These are phyloP conservation scores for Ogataea sp. DNA, from an alignment of 805 yeast species.

Conservation along the genomic window DNA sequence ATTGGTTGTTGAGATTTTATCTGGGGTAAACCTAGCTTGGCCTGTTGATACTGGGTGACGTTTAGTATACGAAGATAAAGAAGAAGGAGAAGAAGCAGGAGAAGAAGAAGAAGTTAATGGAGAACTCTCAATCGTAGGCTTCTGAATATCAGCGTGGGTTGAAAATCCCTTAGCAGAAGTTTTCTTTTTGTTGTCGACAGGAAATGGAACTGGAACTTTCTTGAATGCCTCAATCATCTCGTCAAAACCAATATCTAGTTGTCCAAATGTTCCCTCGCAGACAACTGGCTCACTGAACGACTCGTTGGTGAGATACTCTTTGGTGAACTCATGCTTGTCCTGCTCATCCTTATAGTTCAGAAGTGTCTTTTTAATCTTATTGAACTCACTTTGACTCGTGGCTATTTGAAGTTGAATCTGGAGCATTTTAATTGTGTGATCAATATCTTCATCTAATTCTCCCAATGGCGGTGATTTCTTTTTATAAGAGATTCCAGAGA, in stretches of 20 bases:
- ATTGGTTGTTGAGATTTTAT: too few relatives aligned
- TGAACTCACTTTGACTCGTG: slow-evolving; percentile 20
- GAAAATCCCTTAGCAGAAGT: too few relatives aligned
- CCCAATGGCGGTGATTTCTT: slow-evolving; percentile 16
- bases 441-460: slow-evolving; percentile 18
- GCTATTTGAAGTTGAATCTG: slow-evolving; percentile 24
- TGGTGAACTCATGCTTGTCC: slow-evolving; percentile 10
- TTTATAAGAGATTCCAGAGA: slow-evolving; percentile 6
- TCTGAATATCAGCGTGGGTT: too few relatives aligned
- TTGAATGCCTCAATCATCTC: slow-evolving; percentile 13
- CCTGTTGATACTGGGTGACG: too few relatives aligned
- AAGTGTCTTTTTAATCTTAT: slow-evolving; percentile 13
- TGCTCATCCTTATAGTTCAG: slow-evolving; percentile 9
- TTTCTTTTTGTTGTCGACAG: neutral
- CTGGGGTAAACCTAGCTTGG: too few relatives aligned
- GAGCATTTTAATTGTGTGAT: slow-evolving; percentile 12
- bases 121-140: too few relatives aligned
- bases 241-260: slow-evolving; percentile 5
- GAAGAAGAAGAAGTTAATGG: too few relatives aligned
- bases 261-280: slow-evolving; percentile 13
- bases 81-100: too few relatives aligned
- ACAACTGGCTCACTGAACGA: slow-evolving; percentile 12
- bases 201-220: neutral
- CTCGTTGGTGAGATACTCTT: slow-evolving; percentile 4
- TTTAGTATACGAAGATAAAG: too few relatives aligned